Percentiles rank a stretch among this genome's conserved stretches.
Evolutionary conservation across 768 basidiomycete genomes (phyloP).

Genomic region (Chalciporus piperatus): DNA sequence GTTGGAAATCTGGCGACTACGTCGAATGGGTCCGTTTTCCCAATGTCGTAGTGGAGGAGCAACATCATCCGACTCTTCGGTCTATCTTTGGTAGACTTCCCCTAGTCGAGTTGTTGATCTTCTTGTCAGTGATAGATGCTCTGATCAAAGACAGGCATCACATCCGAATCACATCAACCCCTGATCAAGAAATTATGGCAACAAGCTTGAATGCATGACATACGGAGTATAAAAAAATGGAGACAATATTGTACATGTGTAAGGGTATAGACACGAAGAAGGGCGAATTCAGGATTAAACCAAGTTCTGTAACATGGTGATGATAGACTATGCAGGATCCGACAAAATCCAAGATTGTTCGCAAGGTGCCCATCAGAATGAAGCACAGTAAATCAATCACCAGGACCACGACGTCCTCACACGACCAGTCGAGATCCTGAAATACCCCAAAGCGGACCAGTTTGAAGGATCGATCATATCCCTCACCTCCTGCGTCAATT

Average conservation of each 20-base stretch:
- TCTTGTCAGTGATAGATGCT: no score
- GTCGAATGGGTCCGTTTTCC: no score
- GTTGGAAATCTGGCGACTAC: no score
- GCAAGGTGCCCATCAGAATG: background rate
- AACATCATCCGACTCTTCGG: no score
- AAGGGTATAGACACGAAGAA: background rate
- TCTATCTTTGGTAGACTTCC: no score
- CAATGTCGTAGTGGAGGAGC: no score
- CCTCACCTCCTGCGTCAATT: conserved; percentile 17
- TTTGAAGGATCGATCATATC: conserved; percentile 21
- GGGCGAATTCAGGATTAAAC: background rate
- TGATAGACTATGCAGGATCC: background rate
- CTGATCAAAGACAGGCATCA: no score
- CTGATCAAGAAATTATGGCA: no score
- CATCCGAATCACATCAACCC: no score
- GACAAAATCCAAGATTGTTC: background rate
- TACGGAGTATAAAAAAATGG: background rate
- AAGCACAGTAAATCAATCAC: background rate
- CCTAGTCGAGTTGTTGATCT: no score
- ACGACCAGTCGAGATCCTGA: conserved; percentile 12
- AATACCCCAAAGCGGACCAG: conserved; percentile 14
- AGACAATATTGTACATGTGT: background rate
- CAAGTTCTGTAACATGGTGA: background rate
- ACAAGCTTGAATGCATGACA: background rate
- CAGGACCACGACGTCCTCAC: conserved; percentile 14